Base-by-base conservation (phyloP, 305 asterid species). In the Coffea humblotiana region DNA sequence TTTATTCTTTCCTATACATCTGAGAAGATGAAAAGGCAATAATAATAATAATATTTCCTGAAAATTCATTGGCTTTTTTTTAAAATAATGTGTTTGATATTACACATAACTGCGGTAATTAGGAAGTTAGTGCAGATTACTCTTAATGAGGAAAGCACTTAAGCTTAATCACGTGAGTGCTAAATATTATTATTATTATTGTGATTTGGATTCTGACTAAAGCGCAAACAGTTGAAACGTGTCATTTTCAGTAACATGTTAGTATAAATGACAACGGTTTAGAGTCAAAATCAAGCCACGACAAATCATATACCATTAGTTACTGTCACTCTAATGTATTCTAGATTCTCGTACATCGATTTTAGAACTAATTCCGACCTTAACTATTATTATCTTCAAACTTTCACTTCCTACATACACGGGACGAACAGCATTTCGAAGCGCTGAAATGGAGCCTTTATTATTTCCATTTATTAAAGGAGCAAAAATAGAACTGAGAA, bases 81-180 rank as follows among this genome's bases (percentile, higher is more conserved):
- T 70, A 19, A 19, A 1, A 40, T 37, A 2, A 3, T 40, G 52
- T 48, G n/a, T n/a, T n/a, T n/a, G n/a, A n/a, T 47, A 13, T 4
- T 14, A 16, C 15, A 29, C n/a, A 32, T 66, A 13, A 14, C 25
- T 35, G 48, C 2, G 48, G 48, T 32, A 32, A 32, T 67, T 16
- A 35, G 25, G 8, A 35, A 67, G 4, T 18, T 32, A 32, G 48
- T 15, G 2, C 12, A 64, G 35, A 64, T 29, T 56, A 19, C 10
- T 56, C 61, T 4, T 54, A 54, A 25, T 58, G 9, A 8, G 0
- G 8, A 32, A 32, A 67, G 48, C 25, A 7, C 67, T 51, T 21
- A 56, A 40, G 75, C 69, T 80, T 63, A 61, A 79, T 48, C 70
- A 67, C 69, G 70, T 80, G 83, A 52, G 54, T 74, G 27, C 19